These are phyloP conservation scores for Rhizophagus sp. DNA, from an alignment of 192 early-diverging fungal species.

Conservation along the genomic window DNA sequence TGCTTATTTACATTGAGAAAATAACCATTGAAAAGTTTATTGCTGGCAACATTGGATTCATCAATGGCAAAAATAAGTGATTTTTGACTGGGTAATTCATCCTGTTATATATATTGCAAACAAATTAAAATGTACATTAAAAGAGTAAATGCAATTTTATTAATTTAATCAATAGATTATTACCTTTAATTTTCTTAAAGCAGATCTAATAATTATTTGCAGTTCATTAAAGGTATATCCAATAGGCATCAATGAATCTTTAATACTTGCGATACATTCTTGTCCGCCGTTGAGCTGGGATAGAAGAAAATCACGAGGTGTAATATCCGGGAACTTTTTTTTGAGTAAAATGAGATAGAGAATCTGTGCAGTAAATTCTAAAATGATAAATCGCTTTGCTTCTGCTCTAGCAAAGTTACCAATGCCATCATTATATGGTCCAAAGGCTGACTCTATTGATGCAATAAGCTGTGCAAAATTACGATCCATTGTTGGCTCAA, in stretches of 20 bases:
- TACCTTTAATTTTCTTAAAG: not conserved
- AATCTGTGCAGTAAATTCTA: not conserved
- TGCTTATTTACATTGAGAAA: not conserved
- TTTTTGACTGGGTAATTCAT: not conserved
- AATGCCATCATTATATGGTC: no score
- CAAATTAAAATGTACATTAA: not conserved
- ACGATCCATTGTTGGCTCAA: no score
- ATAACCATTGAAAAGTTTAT: constrained; percentile 3
- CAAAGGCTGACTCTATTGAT: not conserved
- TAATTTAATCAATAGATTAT: constrained; percentile 7
- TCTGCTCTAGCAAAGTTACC: not conserved
- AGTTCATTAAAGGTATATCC: not conserved
- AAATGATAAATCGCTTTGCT: not conserved
- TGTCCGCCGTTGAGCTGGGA: not conserved
- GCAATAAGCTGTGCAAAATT: no score
- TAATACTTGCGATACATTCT: not conserved
- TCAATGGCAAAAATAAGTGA: not conserved
- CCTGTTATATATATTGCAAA: no score
- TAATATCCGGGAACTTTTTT: not conserved
- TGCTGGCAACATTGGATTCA: not conserved
- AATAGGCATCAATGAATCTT: not conserved
- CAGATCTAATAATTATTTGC: no score
- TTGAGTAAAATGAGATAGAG: constrained; percentile 8
- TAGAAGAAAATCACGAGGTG: not conserved
- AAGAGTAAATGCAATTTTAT: not conserved